phyloP scores from a whole-genome alignment of 139 green algal species.

The Chlorella vulgaris region DNA sequence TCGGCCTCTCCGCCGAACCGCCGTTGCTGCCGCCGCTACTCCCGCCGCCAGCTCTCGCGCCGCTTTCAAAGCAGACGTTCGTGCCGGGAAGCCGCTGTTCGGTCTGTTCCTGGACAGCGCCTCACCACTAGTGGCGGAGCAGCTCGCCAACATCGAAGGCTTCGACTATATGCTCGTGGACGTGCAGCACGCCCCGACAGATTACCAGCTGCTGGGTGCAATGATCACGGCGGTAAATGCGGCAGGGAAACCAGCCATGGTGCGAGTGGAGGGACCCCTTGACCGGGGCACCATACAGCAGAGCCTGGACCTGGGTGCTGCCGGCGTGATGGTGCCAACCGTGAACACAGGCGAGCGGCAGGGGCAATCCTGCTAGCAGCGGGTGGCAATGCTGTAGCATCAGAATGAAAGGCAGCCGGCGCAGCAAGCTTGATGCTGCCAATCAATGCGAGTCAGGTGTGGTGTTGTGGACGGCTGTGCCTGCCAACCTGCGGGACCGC shows the following conservation, averaged over 20 bases:
- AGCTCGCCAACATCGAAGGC: background rate
- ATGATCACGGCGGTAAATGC: constrained; percentile 39
- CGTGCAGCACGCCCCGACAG: constrained; percentile 34
- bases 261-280: constrained; percentile 25
- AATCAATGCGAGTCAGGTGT: no score
- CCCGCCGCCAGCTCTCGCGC: background rate
- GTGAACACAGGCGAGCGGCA: background rate
- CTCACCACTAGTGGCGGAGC: constrained; percentile 35
- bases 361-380: background rate
- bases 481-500: no score
- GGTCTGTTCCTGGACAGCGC: constrained; percentile 36
- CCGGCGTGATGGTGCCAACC: constrained; percentile 30
- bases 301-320: constrained; percentile 20
- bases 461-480: no score
- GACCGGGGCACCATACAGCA: constrained; percentile 26
- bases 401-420: no score
- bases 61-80: constrained; percentile 7
- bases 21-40: no score
- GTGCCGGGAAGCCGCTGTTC: background rate
- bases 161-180: constrained; percentile 39
- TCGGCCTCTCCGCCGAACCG: no score
- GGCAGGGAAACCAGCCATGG: constrained; percentile 23
- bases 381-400: no score
- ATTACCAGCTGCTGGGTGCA: background rate
- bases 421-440: no score